Conservation (phyloP, 2,329 filamentous ascomycete species). For the Arthrobotrys conoides region DNA sequence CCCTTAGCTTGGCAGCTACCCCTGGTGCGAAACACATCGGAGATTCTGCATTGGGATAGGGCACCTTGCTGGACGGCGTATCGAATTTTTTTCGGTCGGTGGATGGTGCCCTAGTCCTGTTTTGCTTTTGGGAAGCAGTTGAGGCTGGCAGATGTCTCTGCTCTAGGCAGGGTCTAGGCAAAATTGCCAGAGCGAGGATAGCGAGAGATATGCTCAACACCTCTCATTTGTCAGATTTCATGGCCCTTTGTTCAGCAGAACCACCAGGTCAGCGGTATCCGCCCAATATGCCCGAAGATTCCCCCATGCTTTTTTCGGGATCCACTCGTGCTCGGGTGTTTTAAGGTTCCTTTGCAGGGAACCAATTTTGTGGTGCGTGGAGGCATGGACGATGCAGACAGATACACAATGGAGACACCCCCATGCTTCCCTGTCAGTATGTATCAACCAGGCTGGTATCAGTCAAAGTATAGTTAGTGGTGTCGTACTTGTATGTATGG, state of each 20-base stretch:
- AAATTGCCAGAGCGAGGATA: constrained; percentile 57
- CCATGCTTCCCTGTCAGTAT: constrained; percentile 32
- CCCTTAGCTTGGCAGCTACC: constrained; percentile 52
- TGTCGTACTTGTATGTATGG: constrained; percentile 8
- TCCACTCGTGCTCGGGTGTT: constrained; percentile 59
- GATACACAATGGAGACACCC: constrained; percentile 41
- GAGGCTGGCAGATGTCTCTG: constrained; percentile 32
- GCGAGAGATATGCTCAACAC: constrained; percentile 60
- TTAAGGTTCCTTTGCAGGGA: constrained; percentile 60
- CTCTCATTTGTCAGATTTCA: constrained; percentile 59
- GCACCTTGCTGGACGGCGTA: constrained; percentile 59
- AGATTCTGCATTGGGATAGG: constrained; percentile 58
- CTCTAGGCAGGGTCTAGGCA: constrained; percentile 57
- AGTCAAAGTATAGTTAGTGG: constrained; percentile 12
- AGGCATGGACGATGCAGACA: constrained; percentile 53
- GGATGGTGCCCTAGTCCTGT: constrained; percentile 18
- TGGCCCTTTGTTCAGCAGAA: constrained; percentile 2
- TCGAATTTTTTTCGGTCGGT: constrained; percentile 48
- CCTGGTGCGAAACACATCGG: constrained; percentile 59
- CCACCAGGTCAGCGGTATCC: constrained; percentile 33
- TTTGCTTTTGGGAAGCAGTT: constrained; percentile 47
- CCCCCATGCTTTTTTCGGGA: constrained; percentile 61
- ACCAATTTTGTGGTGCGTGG: constrained; percentile 53
- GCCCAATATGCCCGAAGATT: constrained; percentile 43
- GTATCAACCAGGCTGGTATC: constrained; percentile 24